Conservation (phyloP, 495 filamentous ascomycete genomes). For the Podospora tetraspora region DNA sequence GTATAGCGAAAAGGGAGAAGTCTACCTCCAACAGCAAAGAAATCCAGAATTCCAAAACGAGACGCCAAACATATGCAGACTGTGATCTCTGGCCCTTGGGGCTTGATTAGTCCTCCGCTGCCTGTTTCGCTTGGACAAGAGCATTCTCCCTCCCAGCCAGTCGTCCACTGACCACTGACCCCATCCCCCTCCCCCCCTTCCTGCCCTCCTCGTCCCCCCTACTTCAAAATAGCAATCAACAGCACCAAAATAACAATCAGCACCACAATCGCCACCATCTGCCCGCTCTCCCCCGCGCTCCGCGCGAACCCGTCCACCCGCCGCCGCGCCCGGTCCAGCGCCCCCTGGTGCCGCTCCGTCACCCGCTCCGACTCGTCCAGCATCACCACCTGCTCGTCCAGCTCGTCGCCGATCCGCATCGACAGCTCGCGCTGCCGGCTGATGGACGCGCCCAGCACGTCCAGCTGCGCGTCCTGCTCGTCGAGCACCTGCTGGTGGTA, state of each 20-base stretch:
- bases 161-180: not conserved
- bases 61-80: not conserved
- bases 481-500: constrained; percentile 74
- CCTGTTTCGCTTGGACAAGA: not conserved
- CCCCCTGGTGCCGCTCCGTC: constrained; percentile 73
- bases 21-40: not conserved
- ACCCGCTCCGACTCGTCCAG: constrained; percentile 81
- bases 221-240: constrained; percentile 75
- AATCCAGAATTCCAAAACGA: not conserved
- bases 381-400: constrained; percentile 82
- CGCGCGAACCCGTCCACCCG: constrained; percentile 64
- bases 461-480: constrained; percentile 91
- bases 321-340: constrained; percentile 66
- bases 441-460: constrained; percentile 76
- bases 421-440: constrained; percentile 87
- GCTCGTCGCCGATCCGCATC: constrained; percentile 93
- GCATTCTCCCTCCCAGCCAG: not conserved
- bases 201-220: constrained; percentile 5
- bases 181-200: not conserved
- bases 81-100: not conserved
- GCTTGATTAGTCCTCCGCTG: not conserved
- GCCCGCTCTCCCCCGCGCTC: constrained; percentile 72
- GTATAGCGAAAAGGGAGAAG: not conserved
- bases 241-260: constrained; percentile 73
- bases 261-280: constrained; percentile 68